Base-by-base conservation (phyloP, 768 basidiomycete genomes). In the Suillus subaureus region DNA sequence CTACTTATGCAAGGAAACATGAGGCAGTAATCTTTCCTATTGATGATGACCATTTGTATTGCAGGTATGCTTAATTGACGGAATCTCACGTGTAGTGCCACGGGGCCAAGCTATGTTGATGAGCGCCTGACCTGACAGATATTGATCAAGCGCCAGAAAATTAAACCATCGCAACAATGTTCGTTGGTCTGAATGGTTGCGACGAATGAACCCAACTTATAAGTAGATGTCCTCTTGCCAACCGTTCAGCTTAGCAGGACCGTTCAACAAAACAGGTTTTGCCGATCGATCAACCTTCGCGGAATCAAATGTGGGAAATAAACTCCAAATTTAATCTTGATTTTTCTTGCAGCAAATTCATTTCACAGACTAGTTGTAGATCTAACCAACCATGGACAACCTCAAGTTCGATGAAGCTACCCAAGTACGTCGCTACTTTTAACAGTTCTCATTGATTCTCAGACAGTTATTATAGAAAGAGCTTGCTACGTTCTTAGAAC, bases 321-420 rank as follows among this genome's bases (percentile, higher is more conserved):
- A 23, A n/a, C 43, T 33, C 51, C 7, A 37, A 26, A 21, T 51
- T 4, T 18, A 35, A 16, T 64, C 72, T 69, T 65, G 72, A 71
- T 69, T 77, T 72, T 72, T 68, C 55, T 35, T 64, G 49, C 6
- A 47, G n/a, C 12, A 47, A 47, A 23, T 13, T 33, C 15, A 9
- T 3, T 31, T 55, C 28, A 61, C n/a, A 33, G 37, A 31, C 51
- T 51, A 51, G 23, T 26, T 47, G 9, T 12, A 40, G 43, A n/a
- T 49, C 47, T 28, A 62, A 49, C 40, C n/a, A 23, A 66, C 69
- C 73, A 86, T 86, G 83, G 86, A 79, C 68, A 54, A 66, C 37
- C 49, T 80, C 64, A 84, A 88, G 74, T 90, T 94, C 66, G 92
- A 94, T 80, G 88, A 92, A 64, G 83, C 87, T n/a, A 88, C 91